Conservation (phyloP, 75 land plant species). For the Azolla pinnata region DNA sequence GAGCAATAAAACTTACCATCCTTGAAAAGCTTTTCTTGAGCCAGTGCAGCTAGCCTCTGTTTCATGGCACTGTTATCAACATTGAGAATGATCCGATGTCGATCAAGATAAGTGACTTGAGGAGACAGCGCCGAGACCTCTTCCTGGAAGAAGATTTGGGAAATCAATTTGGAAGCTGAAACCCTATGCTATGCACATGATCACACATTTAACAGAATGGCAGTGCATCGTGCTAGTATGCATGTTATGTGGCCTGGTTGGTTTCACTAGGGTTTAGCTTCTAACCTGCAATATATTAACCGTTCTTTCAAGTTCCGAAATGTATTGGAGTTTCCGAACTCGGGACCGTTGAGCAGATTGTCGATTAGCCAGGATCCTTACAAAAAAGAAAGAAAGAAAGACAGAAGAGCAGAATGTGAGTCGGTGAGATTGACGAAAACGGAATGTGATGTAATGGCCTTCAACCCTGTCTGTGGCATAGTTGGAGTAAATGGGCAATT, state of each 20-base stretch:
- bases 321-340: slow-evolving; percentile 89
- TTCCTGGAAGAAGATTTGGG: slow-evolving; percentile 44
- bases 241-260: too few relatives aligned
- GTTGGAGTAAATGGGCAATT: too few relatives aligned
- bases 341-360: slow-evolving; percentile 94
- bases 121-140: slow-evolving; percentile 79
- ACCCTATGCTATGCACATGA: too few relatives aligned
- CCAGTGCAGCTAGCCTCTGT: slow-evolving; percentile 66
- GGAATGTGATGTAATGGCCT: too few relatives aligned
- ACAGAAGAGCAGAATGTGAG: not conserved
- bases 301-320: slow-evolving; percentile 82
- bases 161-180: too few relatives aligned
- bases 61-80: slow-evolving; percentile 79
- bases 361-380: slow-evolving; percentile 32
- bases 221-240: too few relatives aligned
- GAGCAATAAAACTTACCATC: slow-evolving; percentile 37
- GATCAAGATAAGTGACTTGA: slow-evolving; percentile 71
- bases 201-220: too few relatives aligned
- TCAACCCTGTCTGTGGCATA: too few relatives aligned
- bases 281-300: slow-evolving; percentile 67
- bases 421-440: too few relatives aligned
- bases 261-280: too few relatives aligned
- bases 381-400: not conserved
- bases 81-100: slow-evolving; percentile 59
- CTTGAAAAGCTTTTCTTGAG: slow-evolving; percentile 75